Evolutionary conservation across 1,284 basidiomycete species (phyloP), one percentile per base, ranked within the genome.

Genomic region (Ustilago curta): DNA sequence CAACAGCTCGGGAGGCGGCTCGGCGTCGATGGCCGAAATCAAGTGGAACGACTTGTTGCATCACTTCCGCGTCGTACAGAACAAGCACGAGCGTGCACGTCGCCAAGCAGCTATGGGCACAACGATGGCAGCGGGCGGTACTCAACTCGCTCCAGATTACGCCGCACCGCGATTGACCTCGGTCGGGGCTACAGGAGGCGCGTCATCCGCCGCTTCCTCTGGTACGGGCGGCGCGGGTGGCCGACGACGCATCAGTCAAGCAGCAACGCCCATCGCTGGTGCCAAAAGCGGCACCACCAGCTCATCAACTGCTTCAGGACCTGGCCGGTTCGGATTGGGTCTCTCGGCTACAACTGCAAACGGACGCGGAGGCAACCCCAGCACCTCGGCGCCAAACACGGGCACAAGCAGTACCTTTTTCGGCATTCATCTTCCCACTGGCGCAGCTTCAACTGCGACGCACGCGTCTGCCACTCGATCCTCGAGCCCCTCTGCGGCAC

Each of bases 31-130:
- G 39, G 62, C 62, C 29, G 80, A 83, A 23, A 68, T 84, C 54
- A 78, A 78, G 32, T 84, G 83, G 83, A 61, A 52, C 35, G 83
- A 84, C 51, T 57, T 84, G 43, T 68, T 84, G 19, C 67, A 74
- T 21, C 80, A 83, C 59, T 83, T 84, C 56, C 69, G 80, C 40
- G 45, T 78, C n/a, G 73, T 79, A 6, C 83, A 84, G 68, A 57
- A 64, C 47, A 77, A 79, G 44, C 81, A 84, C 53, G 83, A 84
- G 57, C 68, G 75, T n/a, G 66, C 70, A 8, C 63, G 73, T n/a
- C 47, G 71, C 12, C 64, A 70, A 40, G 59, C 63, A 14, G 60
- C 60, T 12, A 23, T 49, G 27, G 73, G 68, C 7, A 39, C 55
- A 4, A 49, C 51, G 2, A 49, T 37, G 25, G 65, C 49, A 5